Evolutionary conservation across 768 basidiomycete genomes (phyloP), one percentile per base, ranked within the genome.

Genomic region (Lactarius hatsudake): DNA sequence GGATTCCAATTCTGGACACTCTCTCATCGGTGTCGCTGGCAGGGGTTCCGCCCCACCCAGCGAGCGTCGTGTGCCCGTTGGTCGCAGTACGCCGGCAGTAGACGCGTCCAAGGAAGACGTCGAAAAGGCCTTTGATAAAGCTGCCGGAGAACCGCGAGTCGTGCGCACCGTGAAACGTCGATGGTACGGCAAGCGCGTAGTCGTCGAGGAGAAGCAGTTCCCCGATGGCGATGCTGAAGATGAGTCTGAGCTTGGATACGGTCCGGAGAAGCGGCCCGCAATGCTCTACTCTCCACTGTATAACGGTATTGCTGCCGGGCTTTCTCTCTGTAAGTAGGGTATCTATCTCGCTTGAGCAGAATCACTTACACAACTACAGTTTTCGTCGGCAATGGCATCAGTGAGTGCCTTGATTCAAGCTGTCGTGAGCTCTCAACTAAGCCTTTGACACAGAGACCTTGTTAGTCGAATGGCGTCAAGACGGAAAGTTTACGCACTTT

Each of bases 341-440:
- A 3, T 53, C 23, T 20, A 3, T 53, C 23, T 20, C 23, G 20
- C 34, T 51, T 17, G 17, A 38, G 30, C 18, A 48, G 53, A 20
- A 51, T 56, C 62, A 69, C 61, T 43, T 55, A 15, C 62, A 54
- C 59, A 36, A 61, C 81, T 5, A 5, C 83, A 71, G 85, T 87
- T 42, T 90, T 90, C 72, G 80, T 89, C 15, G 86, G 87, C 0
- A 87, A 85, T 71, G 86, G 86, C 57, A 55, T 89, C 72, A 86
- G 84, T 71, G 43, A 64, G 70, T 71, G n/a, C 1, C 23, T n/a
- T 17, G 26, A 18, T 26, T 18, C 18, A 5, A 34, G 15, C 0
- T 23, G 23, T 23, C 3, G 32, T 36, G 28, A 28, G 18, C 23
- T 32, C 5, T 18, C n/a, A 20, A 12, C 20, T 62, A 2, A 61